A percentile compares a stretch with the other conserved stretches of the same genome.
Conservation (phyloP, 2,329 filamentous ascomycete species). For the Aureobasidium sp. region DNA sequence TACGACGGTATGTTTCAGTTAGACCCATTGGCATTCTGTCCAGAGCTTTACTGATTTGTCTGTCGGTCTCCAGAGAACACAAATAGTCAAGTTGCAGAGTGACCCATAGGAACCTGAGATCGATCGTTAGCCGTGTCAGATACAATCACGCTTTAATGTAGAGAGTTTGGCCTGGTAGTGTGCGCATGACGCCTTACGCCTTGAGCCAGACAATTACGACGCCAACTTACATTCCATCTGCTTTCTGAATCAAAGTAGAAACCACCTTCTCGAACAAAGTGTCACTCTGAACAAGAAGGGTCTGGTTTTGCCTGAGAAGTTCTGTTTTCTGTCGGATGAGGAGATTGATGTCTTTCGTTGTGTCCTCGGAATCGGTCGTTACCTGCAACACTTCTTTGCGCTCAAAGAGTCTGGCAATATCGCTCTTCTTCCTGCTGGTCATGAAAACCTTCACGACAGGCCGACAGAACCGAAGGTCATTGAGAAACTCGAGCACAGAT, state of each 20-base stretch:
- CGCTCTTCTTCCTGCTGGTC: background rate
- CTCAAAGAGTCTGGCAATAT: background rate
- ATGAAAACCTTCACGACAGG: background rate
- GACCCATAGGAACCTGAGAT: background rate
- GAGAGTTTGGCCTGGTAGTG: background rate
- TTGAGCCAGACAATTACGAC: no score
- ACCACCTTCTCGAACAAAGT: background rate
- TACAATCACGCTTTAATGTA: background rate
- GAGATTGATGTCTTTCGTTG: background rate
- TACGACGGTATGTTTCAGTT: background rate
- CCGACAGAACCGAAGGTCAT: background rate
- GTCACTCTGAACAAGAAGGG: background rate
- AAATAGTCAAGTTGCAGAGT: background rate
- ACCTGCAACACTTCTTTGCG: background rate
- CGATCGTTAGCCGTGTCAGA: background rate
- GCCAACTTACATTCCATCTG: background rate
- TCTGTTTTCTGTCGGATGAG: background rate
- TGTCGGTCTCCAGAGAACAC: background rate
- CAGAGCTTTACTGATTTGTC: background rate
- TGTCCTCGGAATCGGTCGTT: background rate
- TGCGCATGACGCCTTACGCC: no score
- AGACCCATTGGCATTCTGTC: background rate
- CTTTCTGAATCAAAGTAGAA: background rate
- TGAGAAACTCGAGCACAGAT: background rate
- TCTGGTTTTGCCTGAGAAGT: background rate